These are phyloP conservation scores for Pyrrhoderma noxium DNA, from an alignment of 1,284 basidiomycete species.

Conservation along the genomic window DNA sequence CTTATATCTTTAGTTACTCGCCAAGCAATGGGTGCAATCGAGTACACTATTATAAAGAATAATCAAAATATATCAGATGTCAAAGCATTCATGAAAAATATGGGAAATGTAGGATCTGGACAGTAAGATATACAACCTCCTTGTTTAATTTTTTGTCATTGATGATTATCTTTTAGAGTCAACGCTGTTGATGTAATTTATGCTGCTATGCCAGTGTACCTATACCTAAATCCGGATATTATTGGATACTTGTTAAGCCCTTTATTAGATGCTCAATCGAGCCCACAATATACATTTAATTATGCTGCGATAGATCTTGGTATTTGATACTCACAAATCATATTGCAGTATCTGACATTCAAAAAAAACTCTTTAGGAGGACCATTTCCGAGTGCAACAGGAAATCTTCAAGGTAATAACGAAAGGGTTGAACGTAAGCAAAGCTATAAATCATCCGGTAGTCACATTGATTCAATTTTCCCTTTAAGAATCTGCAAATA, in stretches of 20 bases:
- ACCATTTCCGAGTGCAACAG: conserved; percentile 24
- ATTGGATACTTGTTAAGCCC: conserved; percentile 37
- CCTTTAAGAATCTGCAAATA: conserved; percentile 30
- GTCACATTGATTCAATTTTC: not conserved
- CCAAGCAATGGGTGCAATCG: conserved; percentile 35
- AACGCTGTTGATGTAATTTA: no score
- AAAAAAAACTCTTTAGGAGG: no score
- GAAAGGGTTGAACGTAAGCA: conserved; percentile 24
- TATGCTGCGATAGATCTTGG: no score
- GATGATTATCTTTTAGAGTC: no score
- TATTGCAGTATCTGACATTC: no score
- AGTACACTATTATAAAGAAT: conserved; percentile 29
- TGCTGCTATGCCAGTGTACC: no score
- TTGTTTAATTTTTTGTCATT: no score
- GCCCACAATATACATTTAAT: no score
- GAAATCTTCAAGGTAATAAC: conserved; percentile 19
- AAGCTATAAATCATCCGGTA: conserved; percentile 1
- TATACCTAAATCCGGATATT: no score
- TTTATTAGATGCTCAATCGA: no score
- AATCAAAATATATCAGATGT: conserved; percentile 21
- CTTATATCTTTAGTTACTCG: conserved; percentile 33
- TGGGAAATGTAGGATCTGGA: conserved; percentile 7
- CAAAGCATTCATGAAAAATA: conserved; percentile 19
- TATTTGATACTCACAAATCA: no score
- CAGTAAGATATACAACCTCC: no score